Conservation (phyloP, 345 rosid species). For the Pugionium cornutum region DNA sequence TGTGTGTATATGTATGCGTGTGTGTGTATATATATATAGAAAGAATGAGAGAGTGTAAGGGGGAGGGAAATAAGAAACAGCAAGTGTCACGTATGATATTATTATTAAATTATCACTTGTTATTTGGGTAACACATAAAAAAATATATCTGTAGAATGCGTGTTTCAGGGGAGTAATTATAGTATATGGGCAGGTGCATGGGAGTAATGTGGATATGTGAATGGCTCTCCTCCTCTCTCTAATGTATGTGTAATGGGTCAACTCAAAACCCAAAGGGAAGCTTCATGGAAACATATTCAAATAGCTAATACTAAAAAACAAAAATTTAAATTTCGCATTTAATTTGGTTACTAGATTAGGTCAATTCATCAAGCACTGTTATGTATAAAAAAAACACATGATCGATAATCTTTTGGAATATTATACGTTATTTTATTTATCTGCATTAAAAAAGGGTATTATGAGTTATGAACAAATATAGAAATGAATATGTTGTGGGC, state of each 20-base stretch:
- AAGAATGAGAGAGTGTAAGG: conserved; percentile 12
- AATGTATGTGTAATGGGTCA: conserved; percentile 31
- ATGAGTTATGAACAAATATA: conserved; percentile 20
- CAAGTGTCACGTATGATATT: conserved; percentile 37
- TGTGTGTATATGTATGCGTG: background rate
- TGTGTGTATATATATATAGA: conserved; percentile 24
- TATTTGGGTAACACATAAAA: conserved; percentile 17
- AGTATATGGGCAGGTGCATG: conserved; percentile 43
- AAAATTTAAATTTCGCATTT: conserved; percentile 11
- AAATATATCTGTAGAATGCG: conserved; percentile 31
- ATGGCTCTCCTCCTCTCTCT: background rate
- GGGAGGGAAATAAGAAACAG: conserved; percentile 40
- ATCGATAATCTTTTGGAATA: conserved; percentile 10
- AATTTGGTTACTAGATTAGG: conserved; percentile 31
- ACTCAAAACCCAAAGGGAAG: conserved; percentile 30
- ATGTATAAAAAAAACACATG: conserved; percentile 14
- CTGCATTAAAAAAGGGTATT: background rate
- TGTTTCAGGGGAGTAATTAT: conserved; percentile 39
- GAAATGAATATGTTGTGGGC: conserved; percentile 43
- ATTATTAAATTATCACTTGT: conserved; percentile 33
- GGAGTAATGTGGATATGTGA: conserved; percentile 30
- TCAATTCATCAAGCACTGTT: conserved; percentile 1
- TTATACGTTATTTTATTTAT: conserved; percentile 10
- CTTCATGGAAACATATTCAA: conserved; percentile 24
- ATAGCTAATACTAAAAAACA: background rate